Evolutionary conservation across 2,329 filamentous ascomycete species (phyloP).

Genomic region (Onygena corvina): DNA sequence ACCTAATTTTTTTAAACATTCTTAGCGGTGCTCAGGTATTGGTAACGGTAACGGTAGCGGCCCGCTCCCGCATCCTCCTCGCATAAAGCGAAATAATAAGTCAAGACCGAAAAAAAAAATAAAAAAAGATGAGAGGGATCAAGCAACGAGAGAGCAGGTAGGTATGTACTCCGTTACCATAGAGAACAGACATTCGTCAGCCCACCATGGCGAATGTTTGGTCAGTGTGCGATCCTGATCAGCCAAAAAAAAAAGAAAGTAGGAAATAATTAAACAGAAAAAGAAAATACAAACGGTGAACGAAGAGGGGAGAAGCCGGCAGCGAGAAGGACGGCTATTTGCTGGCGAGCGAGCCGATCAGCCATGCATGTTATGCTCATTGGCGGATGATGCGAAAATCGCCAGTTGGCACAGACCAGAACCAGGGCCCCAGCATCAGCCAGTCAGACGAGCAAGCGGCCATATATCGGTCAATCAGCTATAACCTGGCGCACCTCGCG

Average conservation of each 20-base stretch:
- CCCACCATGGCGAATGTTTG: background rate
- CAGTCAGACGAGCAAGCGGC: background rate
- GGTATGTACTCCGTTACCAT: background rate
- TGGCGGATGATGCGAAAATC: background rate
- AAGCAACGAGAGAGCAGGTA: background rate
- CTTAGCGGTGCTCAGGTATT: constrained; percentile 4
- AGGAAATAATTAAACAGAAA: background rate
- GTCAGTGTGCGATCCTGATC: background rate
- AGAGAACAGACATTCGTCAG: background rate
- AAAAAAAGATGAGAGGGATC: background rate
- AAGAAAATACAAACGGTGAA: background rate
- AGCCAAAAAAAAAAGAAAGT: background rate
- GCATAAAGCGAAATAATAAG: constrained; percentile 4
- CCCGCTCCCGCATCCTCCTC: constrained; percentile 7
- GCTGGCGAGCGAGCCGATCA: background rate
- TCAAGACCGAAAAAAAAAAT: background rate
- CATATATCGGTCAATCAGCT: background rate
- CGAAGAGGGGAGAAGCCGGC: background rate
- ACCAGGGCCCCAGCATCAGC: background rate
- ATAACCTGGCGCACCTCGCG: background rate
- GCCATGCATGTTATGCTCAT: background rate
- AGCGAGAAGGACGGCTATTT: background rate
- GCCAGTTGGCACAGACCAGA: background rate
- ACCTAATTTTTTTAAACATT: constrained; percentile 4
- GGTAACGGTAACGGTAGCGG: constrained; percentile 8